Percentiles rank a stretch among this genome's conserved stretches.
These are phyloP conservation scores for Neocucurbitaria cava DNA, from an alignment of 2,329 filamentous ascomycete species.

Conservation along the genomic window DNA sequence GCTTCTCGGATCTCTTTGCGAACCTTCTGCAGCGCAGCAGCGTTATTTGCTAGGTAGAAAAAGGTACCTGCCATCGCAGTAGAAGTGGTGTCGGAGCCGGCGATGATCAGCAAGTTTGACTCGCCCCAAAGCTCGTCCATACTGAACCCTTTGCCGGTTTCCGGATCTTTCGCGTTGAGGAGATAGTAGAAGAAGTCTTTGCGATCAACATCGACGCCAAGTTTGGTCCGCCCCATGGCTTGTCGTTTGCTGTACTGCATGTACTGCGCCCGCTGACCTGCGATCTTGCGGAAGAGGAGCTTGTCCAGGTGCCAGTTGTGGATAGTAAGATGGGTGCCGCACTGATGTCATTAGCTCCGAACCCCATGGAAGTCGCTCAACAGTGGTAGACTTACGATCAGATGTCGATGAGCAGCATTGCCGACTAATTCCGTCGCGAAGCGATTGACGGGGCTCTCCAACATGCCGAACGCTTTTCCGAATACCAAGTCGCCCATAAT, in stretches of 20 bases:
- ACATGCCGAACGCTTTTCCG: conserved; percentile 54
- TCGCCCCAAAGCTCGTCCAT: conserved; percentile 58
- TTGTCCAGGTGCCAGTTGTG: conserved; percentile 54
- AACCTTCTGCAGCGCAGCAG: conserved; percentile 40
- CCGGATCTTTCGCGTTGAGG: conserved; percentile 55
- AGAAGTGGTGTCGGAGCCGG: conserved; percentile 55
- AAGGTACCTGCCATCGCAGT: conserved; percentile 51
- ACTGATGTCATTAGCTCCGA: conserved; percentile 32
- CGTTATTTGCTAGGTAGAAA: conserved; percentile 55
- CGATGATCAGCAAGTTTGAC: conserved; percentile 58
- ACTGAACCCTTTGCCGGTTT: conserved; percentile 54
- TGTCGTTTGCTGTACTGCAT: conserved; percentile 54
- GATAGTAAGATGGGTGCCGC: conserved; percentile 53
- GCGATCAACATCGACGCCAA: conserved; percentile 48
- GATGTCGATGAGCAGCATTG: conserved; percentile 54
- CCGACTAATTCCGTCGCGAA: conserved; percentile 52
- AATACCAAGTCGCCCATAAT: conserved; percentile 60
- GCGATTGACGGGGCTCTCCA: conserved; percentile 50
- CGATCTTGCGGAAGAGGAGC: conserved; percentile 54
- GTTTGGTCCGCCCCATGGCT: conserved; percentile 52
- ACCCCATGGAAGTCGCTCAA: not conserved
- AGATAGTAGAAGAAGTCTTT: conserved; percentile 60
- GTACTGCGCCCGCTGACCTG: conserved; percentile 49
- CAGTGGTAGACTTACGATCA: conserved; percentile 44
- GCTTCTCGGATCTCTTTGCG: conserved; percentile 43